Conservation (phyloP, 1,284 basidiomycete species). For the Gomphus bonarii region DNA sequence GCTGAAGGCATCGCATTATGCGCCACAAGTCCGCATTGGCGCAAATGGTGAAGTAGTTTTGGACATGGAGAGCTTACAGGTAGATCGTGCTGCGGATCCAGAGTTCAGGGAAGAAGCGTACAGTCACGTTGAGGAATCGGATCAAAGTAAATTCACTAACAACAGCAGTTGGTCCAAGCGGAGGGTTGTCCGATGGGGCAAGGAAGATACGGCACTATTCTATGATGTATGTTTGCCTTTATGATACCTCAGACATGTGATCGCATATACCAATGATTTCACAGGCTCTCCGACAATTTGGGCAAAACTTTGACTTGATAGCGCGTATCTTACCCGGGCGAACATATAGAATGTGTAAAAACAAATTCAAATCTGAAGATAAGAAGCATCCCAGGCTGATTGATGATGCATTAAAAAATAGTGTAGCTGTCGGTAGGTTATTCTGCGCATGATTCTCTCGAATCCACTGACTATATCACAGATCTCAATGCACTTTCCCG, state of each 20-base stretch:
- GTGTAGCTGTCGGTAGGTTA: slow-evolving; percentile 54
- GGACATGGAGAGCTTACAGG: slow-evolving; percentile 69
- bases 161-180: slow-evolving; percentile 64
- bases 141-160: slow-evolving; percentile 75
- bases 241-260: background rate
- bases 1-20: slow-evolving; percentile 57
- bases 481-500: slow-evolving; percentile 60
- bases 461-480: slow-evolving; percentile 19
- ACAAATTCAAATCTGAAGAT: slow-evolving; percentile 86
- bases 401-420: slow-evolving; percentile 54
- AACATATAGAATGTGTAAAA: slow-evolving; percentile 82
- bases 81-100: slow-evolving; percentile 41
- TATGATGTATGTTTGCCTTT: slow-evolving; percentile 39
- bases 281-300: slow-evolving; percentile 78
- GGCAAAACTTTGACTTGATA: slow-evolving; percentile 88
- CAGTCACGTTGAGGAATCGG: slow-evolving; percentile 76
- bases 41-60: slow-evolving; percentile 74
- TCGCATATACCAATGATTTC: background rate
- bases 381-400: slow-evolving; percentile 64
- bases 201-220: slow-evolving; percentile 79
- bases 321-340: slow-evolving; percentile 76
- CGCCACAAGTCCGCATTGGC: slow-evolving; percentile 71
- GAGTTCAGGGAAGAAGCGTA: slow-evolving; percentile 36
- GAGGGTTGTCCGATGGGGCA: slow-evolving; percentile 73
- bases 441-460: background rate